Evolutionary conservation across 768 basidiomycete genomes (phyloP).

Genomic region (Austroboletus festivus): DNA sequence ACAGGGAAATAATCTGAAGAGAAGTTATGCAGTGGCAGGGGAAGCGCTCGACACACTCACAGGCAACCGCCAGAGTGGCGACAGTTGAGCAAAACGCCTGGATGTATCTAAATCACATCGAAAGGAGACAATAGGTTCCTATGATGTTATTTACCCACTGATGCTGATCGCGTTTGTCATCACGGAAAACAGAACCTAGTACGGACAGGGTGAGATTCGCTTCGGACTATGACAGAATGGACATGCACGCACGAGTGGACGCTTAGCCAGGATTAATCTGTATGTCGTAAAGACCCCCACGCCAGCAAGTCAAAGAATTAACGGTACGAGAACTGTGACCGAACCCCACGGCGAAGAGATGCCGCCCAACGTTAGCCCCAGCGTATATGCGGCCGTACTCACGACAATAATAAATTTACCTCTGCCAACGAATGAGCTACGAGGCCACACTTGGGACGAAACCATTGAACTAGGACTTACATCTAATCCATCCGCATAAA

Average conservation of each 20-base stretch:
- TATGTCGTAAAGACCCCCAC: conserved; percentile 38
- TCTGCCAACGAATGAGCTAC: conserved; percentile 16
- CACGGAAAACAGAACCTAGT: conserved; percentile 12
- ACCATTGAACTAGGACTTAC: conserved; percentile 24
- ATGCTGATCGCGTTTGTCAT: conserved; percentile 30
- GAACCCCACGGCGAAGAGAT: conserved; percentile 42
- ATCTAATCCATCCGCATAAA: conserved; percentile 40
- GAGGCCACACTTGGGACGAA: background rate
- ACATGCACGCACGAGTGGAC: conserved; percentile 29
- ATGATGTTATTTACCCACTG: conserved; percentile 20
- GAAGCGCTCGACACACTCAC: conserved; percentile 10
- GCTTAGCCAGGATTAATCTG: conserved; percentile 30
- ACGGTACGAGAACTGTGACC: conserved; percentile 37
- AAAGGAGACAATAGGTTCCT: too few species aligned
- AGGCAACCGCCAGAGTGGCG: conserved; percentile 17
- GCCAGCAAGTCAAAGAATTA: conserved; percentile 40
- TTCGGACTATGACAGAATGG: background rate
- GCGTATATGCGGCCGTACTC: conserved; percentile 32
- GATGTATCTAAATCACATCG: conserved; percentile 16
- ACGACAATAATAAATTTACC: conserved; percentile 42
- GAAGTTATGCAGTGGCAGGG: background rate
- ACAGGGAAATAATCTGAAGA: conserved; percentile 39
- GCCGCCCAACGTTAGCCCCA: conserved; percentile 50
- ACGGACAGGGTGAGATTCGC: background rate
- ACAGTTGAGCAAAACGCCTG: conserved; percentile 25